Evolutionary conservation across 768 basidiomycete species (phyloP).

Genomic region (Paxillus involutus): DNA sequence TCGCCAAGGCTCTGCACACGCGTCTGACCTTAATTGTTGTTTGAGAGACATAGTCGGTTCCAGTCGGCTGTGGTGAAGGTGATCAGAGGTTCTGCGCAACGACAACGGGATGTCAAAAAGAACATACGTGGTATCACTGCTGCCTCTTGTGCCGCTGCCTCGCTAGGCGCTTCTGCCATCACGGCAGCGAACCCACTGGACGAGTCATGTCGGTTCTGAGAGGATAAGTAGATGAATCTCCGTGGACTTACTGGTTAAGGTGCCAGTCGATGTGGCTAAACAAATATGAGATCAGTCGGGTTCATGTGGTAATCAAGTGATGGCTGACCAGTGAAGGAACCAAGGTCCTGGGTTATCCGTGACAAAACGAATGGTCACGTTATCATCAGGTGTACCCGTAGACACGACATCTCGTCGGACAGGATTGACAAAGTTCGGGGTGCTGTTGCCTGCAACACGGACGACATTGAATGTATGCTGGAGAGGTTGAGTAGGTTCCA

Average conservation of each 20-base stretch:
- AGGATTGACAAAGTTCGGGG: slow-evolving; percentile 37
- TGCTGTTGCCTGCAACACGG: slow-evolving; percentile 26
- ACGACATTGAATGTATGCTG: slow-evolving; percentile 41
- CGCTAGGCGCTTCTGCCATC: too few relatives aligned
- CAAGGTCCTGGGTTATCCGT: slow-evolving; percentile 71
- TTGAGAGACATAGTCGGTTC: too few relatives aligned
- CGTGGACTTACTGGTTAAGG: slow-evolving; percentile 19
- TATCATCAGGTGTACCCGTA: slow-evolving; percentile 31
- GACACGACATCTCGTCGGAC: slow-evolving; percentile 35
- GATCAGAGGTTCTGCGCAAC: too few relatives aligned
- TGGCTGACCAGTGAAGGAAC: slow-evolving; percentile 44
- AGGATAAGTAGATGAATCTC: not conserved
- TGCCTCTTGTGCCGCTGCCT: too few relatives aligned
- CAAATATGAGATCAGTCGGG: not conserved
- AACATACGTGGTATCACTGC: too few relatives aligned
- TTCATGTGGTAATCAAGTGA: not conserved
- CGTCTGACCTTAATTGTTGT: too few relatives aligned
- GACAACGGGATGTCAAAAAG: too few relatives aligned
- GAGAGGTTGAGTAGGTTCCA: not conserved
- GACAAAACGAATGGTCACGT: slow-evolving; percentile 57
- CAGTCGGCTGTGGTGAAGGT: too few relatives aligned
- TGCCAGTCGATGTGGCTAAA: slow-evolving; percentile 33
- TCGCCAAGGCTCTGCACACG: too few relatives aligned
- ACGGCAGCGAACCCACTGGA: slow-evolving; percentile 4
- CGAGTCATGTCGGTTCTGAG: not conserved